Percentiles rank a stretch among this genome's conserved stretches.
phyloP scores from a whole-genome alignment of 1,139 yeast genomes.

The Pichia sp. region DNA sequence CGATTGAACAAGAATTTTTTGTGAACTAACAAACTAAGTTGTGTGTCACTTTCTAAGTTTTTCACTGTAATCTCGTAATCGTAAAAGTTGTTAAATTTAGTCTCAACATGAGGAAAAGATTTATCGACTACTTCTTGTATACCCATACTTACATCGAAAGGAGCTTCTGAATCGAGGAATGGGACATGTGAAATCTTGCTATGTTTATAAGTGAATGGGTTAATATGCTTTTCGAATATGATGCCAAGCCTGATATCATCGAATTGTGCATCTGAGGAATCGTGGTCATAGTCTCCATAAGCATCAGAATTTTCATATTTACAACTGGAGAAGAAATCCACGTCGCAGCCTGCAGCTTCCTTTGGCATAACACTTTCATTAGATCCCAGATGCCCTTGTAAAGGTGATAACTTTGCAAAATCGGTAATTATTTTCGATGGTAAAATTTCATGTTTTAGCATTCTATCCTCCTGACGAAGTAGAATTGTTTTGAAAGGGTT shows the following conservation, averaged over 20 bases:
- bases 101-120: slow-evolving; percentile 11
- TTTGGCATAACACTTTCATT: no score
- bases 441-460: slow-evolving; percentile 46
- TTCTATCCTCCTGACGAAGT: slow-evolving; percentile 57
- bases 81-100: slow-evolving; percentile 26
- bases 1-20: slow-evolving; percentile 20
- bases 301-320: not conserved
- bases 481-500: slow-evolving; percentile 8
- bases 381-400: slow-evolving; percentile 19
- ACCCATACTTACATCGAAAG: not conserved
- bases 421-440: slow-evolving; percentile 45
- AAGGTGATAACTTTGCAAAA: slow-evolving; percentile 47
- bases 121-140: slow-evolving; percentile 2
- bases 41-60: slow-evolving; percentile 16
- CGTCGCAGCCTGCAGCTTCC: slow-evolving; percentile 3
- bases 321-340: not conserved
- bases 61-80: slow-evolving; percentile 27
- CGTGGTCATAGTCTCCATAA: slow-evolving; percentile 5
- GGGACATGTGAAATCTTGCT: slow-evolving; percentile 8
- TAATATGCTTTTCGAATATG: slow-evolving; percentile 2
- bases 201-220: not conserved
- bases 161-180: slow-evolving; percentile 17
- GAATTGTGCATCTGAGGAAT: not conserved
- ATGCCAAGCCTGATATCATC: not conserved
- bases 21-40: slow-evolving; percentile 22